These are phyloP conservation scores for Termitomyces sp. DNA, from an alignment of 768 basidiomycete genomes.

Conservation along the genomic window DNA sequence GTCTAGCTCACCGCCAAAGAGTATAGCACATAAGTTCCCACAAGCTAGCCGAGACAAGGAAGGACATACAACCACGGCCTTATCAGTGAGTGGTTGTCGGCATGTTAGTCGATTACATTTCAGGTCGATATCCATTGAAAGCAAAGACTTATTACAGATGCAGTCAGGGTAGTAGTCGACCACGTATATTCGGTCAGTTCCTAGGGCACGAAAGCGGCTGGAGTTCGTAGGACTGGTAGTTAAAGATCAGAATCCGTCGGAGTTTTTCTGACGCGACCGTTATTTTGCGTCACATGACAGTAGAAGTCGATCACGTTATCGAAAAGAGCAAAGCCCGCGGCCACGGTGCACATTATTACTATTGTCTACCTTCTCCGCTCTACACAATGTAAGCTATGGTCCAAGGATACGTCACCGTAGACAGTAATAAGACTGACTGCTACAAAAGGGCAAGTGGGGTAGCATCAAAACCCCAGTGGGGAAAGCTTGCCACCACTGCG, in stretches of 20 bases:
- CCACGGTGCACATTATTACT: too few species aligned
- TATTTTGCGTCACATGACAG: neutral
- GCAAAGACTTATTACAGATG: neutral
- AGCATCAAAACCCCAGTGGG: too few species aligned
- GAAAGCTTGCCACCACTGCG: too few species aligned
- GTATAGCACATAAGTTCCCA: neutral
- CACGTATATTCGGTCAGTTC: neutral
- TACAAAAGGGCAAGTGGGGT: too few species aligned
- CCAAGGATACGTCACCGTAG: too few species aligned
- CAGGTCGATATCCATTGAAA: conserved; percentile 67
- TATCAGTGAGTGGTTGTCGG: conserved; percentile 63
- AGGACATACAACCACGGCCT: conserved; percentile 77
- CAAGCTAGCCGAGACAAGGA: neutral
- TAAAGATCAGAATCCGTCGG: neutral
- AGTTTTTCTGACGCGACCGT: neutral
- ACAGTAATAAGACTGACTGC: too few species aligned
- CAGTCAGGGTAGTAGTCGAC: too few species aligned
- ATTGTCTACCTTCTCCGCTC: too few species aligned
- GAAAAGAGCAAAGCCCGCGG: too few species aligned
- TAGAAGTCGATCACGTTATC: neutral
- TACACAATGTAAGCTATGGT: too few species aligned
- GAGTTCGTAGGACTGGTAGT: neutral
- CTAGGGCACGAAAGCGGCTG: neutral
- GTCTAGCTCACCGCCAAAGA: conserved; percentile 9
- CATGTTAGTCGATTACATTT: conserved; percentile 81